Base-by-base conservation (phyloP, 139 green algal species). In the Ettlia oleoabundans region DNA sequence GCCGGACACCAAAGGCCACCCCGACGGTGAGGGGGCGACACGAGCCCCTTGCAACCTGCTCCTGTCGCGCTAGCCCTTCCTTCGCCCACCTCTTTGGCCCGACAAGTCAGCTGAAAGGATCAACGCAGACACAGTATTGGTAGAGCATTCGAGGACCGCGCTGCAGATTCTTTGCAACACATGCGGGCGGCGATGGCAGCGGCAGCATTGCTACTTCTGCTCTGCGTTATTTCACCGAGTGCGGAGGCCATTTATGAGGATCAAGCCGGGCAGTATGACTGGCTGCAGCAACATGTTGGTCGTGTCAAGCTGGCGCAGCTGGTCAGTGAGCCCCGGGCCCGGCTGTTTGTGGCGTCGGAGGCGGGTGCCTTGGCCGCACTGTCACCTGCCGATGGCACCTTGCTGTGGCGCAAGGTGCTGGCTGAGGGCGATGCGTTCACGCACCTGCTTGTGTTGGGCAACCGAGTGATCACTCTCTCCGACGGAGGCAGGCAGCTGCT, bases 251-350 rank as follows among this genome's bases (percentile, higher is more conserved):
- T 96, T 13, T 93, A 84, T 52, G 86, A 93, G 78, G 92, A 96
- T 63, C 93, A 97, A 40, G 88, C 87, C 15, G 93, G 89, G 0
- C 87, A 91, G 22, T 88, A 90, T 52, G 91, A 95, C 74, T 98
- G 94, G 94, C 89, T 93, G 65, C 84, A 84, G 47, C 78, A 92
- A n/a, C 76, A 92, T 61, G 76, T 98, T 0, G 94, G 94, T 3
- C n/a, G 78, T 1, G 76, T 90, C 1, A 58, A 30, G 1, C 26
- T 40, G 1, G 90, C 89, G 7, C 33, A 51, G 0, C 89, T 94
- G 3, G 63, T 42, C 32, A 75, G 89, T 18, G 72, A 51, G 4
- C 77, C 69, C 40, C 88, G 89, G 32, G 71, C 86, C 0, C 52
- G 78, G 2, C 42, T 94, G 2, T 90, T 85, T 62, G 76, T 94